A percentile compares a stretch with the other conserved stretches of the same genome.
Evolutionary conservation across 305 asterid genomes (phyloP).

Genomic region (Lippia alba): DNA sequence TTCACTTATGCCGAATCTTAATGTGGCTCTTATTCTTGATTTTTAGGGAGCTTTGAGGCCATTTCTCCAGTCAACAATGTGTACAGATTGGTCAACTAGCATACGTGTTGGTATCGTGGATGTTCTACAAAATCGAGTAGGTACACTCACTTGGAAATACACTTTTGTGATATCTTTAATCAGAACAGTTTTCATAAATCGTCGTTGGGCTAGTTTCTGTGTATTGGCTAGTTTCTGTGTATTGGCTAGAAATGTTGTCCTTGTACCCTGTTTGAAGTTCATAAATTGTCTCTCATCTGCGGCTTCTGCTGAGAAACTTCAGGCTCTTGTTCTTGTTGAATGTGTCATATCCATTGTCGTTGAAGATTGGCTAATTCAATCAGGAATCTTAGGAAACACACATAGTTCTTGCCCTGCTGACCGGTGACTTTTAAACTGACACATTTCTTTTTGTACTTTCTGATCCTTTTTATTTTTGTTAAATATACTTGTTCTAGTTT

Average conservation of each 20-base stretch:
- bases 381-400: slow-evolving; percentile 50
- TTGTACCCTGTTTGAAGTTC: slow-evolving; percentile 20
- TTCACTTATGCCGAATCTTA: slow-evolving; percentile 33
- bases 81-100: slow-evolving; percentile 59
- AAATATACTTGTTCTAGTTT: neutral
- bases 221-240: neutral
- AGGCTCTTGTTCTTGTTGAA: slow-evolving; percentile 86
- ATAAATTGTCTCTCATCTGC: slow-evolving; percentile 41
- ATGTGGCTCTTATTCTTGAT: slow-evolving; percentile 31
- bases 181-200: neutral
- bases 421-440: slow-evolving; percentile 51
- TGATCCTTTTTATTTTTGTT: slow-evolving; percentile 20
- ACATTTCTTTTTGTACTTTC: slow-evolving; percentile 24
- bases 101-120: slow-evolving; percentile 76
- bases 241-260: neutral
- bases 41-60: slow-evolving; percentile 61
- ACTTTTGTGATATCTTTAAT: slow-evolving; percentile 8
- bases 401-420: slow-evolving; percentile 59
- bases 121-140: slow-evolving; percentile 86
- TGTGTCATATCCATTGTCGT: slow-evolving; percentile 69
- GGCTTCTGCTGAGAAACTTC: slow-evolving; percentile 79
- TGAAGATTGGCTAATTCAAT: slow-evolving; percentile 81
- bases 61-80: slow-evolving; percentile 49
- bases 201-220: slow-evolving; percentile 1
- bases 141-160: slow-evolving; percentile 49